phyloP scores from a whole-genome alignment of 805 yeast genomes.

The Komagataella pseudopastoris region DNA sequence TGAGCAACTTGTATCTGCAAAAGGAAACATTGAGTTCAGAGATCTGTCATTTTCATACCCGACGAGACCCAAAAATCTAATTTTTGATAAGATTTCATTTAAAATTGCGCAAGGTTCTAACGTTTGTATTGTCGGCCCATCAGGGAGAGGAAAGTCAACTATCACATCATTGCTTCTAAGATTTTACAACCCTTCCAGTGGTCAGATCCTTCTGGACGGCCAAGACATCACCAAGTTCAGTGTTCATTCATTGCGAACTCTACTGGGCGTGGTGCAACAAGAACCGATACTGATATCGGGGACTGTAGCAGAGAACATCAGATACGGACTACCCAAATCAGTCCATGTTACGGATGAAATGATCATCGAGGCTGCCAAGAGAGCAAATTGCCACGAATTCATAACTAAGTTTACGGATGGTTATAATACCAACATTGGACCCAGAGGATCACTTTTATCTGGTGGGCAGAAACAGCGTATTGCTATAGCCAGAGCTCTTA shows the following conservation, averaged over 20 bases:
- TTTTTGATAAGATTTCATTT: slow-evolving; percentile 53
- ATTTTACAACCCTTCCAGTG: slow-evolving; percentile 68
- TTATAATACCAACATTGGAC: slow-evolving; percentile 72
- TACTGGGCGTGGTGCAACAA: slow-evolving; percentile 83
- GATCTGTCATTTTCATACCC: slow-evolving; percentile 72
- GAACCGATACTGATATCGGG: slow-evolving; percentile 87
- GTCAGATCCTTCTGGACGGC: slow-evolving; percentile 56
- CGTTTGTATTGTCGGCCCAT: slow-evolving; percentile 89
- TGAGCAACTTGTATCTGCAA: slow-evolving; percentile 22
- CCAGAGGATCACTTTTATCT: slow-evolving; percentile 56
- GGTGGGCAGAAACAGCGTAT: slow-evolving; percentile 95
- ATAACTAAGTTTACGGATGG: slow-evolving; percentile 69
- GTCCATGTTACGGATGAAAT: slow-evolving; percentile 45
- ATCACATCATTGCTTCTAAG: slow-evolving; percentile 68
- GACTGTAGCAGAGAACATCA: slow-evolving; percentile 73
- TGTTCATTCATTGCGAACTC: slow-evolving; percentile 57
- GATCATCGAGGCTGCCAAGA: slow-evolving; percentile 46
- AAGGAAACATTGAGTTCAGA: slow-evolving; percentile 51
- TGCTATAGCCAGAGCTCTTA: slow-evolving; percentile 78
- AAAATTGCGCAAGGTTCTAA: slow-evolving; percentile 70
- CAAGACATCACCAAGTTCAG: slow-evolving; percentile 56
- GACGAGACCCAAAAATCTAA: slow-evolving; percentile 59
- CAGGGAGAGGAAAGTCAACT: slow-evolving; percentile 92
- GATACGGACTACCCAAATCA: slow-evolving; percentile 44
- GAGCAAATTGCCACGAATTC: slow-evolving; percentile 67